phyloP scores from a whole-genome alignment of 768 basidiomycete genomes.

The Sarcomyxa edulis region DNA sequence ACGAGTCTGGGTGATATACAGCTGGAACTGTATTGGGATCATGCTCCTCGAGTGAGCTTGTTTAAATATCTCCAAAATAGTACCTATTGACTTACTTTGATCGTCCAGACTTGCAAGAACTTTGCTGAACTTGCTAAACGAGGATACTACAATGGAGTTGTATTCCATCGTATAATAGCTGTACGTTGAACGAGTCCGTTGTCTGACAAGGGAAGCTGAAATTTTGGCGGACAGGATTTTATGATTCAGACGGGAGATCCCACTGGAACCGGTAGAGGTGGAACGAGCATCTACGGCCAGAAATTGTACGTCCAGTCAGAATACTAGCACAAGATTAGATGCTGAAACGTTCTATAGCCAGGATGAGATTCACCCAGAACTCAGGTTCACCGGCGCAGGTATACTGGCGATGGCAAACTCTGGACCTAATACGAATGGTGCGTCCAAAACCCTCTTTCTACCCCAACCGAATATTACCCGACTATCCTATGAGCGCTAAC shows the following conservation, averaged over 20 bases:
- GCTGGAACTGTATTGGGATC: constrained; percentile 89
- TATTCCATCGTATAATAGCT: constrained; percentile 90
- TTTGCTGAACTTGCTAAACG: constrained; percentile 86
- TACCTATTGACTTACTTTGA: constrained; percentile 13
- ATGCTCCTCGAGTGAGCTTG: constrained; percentile 67
- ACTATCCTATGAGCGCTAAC: constrained; percentile 39
- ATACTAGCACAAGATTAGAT: too few species aligned
- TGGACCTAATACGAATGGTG: constrained; percentile 87
- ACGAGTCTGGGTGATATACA: constrained; percentile 84
- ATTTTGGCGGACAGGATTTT: constrained; percentile 79
- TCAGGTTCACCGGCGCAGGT: constrained; percentile 93
- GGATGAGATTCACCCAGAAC: constrained; percentile 87
- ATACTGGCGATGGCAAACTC: constrained; percentile 98
- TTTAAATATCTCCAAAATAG: constrained; percentile 8
- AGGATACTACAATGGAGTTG: constrained; percentile 87
- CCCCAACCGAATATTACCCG: too few species aligned
- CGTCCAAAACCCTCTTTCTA: constrained; percentile 9
- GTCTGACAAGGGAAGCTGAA: too few species aligned
- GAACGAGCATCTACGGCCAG: constrained; percentile 83
- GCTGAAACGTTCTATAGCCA: constrained; percentile 43
- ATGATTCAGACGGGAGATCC: constrained; percentile 98
- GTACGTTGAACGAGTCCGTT: too few species aligned
- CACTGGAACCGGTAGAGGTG: constrained; percentile 91
- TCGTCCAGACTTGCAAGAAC: constrained; percentile 84
- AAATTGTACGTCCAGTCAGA: constrained; percentile 78